phyloP scores from a whole-genome alignment of 305 asterid genomes.

The Solanum chacoense region DNA sequence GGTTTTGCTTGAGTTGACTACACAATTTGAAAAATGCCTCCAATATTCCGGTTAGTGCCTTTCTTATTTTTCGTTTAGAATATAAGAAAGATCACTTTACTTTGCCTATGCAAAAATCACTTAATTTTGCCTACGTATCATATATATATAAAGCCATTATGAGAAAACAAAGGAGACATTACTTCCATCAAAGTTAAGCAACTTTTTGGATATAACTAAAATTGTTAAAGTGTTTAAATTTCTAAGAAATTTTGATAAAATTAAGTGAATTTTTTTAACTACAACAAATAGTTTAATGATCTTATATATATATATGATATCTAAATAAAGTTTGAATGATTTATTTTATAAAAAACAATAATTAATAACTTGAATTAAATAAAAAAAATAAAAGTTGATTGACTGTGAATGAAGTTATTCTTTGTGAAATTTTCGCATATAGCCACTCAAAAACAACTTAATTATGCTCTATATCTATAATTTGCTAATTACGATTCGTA shows the following conservation, averaged over 20 bases:
- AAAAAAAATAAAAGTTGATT: background rate
- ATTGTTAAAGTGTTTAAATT: background rate
- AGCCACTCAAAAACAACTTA: background rate
- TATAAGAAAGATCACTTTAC: background rate
- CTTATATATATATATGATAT: background rate
- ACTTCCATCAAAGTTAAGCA: background rate
- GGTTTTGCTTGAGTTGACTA: background rate
- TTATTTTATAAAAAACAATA: background rate
- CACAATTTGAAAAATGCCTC: background rate
- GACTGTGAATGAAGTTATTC: background rate
- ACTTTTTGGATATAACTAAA: background rate
- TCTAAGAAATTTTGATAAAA: background rate
- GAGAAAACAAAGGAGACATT: background rate
- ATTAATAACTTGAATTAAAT: background rate
- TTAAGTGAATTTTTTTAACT: background rate
- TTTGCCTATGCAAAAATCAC: background rate
- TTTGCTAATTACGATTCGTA: background rate
- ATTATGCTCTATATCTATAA: too few species aligned
- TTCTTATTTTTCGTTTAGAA: background rate
- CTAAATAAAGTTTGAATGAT: too few species aligned
- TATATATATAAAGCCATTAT: background rate
- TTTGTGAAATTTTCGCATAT: background rate
- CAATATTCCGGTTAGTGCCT: background rate
- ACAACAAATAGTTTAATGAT: background rate
- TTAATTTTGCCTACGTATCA: background rate